Base-by-base conservation (phyloP, 176 grass and related monocot species). In the Melocanna baccifera region DNA sequence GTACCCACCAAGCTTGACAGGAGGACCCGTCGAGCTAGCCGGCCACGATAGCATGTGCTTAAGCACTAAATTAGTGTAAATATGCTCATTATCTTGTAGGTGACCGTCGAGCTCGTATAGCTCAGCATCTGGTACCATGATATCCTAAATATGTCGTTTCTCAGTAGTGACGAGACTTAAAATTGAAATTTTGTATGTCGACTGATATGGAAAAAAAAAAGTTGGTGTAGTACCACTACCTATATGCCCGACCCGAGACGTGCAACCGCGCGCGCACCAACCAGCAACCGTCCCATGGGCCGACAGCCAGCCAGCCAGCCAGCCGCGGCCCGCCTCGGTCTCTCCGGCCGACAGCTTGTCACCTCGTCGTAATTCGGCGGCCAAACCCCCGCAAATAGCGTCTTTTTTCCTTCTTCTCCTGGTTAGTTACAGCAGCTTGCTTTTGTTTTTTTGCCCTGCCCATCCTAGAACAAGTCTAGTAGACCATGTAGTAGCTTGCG, bases 321-420 rank as follows among this genome's bases (percentile, higher is more conserved):
- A 37, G 25, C 64, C 55, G 37, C 43, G 12, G 59, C 56, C 64
- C 58, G 55, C 86, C 79, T 89, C 79, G 87, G 77, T 37, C 71
- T 39, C 26, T 86, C 83, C 83, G 80, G 67, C 80, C 61, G 67
- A 30, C 59, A 66, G 22, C 62, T 9, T 12, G 69, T 48, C 74
- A 57, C 46, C 75, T 47, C 68, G 22, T 79, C 3, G 76, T 41
- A 56, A 39, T 86, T 80, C 74, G 83, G 83, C 76, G 87, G 79
- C 83, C 90, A 83, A 86, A 86, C 61, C 74, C 15, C 48, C 77
- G 51, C 65, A 25, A 46, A 3, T 53, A 48, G 78, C 48, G 40
- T 62, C 45, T 13, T 16, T 47, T 70, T 70, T 6, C 9, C 23
- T 37, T 62, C 53, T 48, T 47, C 76, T 46, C 62, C 75, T 32